Percentiles rank a stretch among this genome's conserved stretches.
phyloP scores from a whole-genome alignment of 2,329 filamentous ascomycete species.

The Aaosphaeria pasadenensis region DNA sequence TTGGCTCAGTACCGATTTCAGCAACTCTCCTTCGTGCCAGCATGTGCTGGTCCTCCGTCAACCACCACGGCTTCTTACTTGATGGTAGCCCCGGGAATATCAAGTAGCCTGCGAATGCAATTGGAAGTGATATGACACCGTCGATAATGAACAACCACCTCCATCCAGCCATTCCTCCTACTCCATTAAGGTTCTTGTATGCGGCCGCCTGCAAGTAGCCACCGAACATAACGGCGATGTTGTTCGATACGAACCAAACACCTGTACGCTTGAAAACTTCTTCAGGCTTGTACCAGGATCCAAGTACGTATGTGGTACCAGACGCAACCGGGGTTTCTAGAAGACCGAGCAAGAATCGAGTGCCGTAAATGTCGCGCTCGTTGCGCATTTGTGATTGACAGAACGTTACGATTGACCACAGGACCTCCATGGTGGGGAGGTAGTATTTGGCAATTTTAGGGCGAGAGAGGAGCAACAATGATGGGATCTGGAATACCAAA shows the following conservation, averaged over 20 bases:
- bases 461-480: slow-evolving; percentile 36
- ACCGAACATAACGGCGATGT: slow-evolving; percentile 56
- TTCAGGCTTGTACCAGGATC: slow-evolving; percentile 42
- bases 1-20: slow-evolving; percentile 31
- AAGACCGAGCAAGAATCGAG: slow-evolving; percentile 37
- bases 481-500: slow-evolving; percentile 39
- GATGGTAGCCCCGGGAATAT: slow-evolving; percentile 53
- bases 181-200: slow-evolving; percentile 52
- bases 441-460: slow-evolving; percentile 35
- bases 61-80: slow-evolving; percentile 50
- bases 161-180: slow-evolving; percentile 47
- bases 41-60: slow-evolving; percentile 36
- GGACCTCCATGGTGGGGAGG: slow-evolving; percentile 39
- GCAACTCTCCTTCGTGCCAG: slow-evolving; percentile 28
- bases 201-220: slow-evolving; percentile 56
- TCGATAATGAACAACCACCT: slow-evolving; percentile 54
- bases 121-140: slow-evolving; percentile 55
- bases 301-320: slow-evolving; percentile 37
- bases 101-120: slow-evolving; percentile 54
- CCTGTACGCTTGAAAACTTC: slow-evolving; percentile 55
- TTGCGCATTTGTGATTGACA: slow-evolving; percentile 37
- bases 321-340: slow-evolving; percentile 35
- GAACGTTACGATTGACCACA: slow-evolving; percentile 42
- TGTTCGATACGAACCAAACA: slow-evolving; percentile 53
- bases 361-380: slow-evolving; percentile 38